Evolutionary conservation across 768 basidiomycete genomes (phyloP).

Genomic region (Pisolithus marmoratus): DNA sequence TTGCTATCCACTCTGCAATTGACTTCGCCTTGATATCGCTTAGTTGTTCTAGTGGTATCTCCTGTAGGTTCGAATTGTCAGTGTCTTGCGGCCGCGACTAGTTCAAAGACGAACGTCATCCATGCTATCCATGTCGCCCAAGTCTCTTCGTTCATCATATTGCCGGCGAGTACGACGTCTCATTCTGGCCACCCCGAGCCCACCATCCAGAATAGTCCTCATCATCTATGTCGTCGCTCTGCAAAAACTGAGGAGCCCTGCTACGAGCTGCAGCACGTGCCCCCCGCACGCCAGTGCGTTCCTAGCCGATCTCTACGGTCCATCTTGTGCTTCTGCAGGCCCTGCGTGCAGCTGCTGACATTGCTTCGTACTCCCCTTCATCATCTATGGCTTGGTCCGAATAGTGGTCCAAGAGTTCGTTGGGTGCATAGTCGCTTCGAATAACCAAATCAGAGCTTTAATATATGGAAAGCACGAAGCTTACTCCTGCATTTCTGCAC

Average conservation of each 20-base stretch:
- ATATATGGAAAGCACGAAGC: conserved; percentile 19
- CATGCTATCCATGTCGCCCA: conserved; percentile 86
- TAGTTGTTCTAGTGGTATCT: conserved; percentile 91
- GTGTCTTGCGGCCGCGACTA: not conserved
- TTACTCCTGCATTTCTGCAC: conserved; percentile 68
- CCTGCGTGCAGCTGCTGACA: conserved; percentile 67
- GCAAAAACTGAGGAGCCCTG: conserved; percentile 83
- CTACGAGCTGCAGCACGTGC: conserved; percentile 71
- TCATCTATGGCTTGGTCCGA: conserved; percentile 87
- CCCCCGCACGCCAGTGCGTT: conserved; percentile 60
- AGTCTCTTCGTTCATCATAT: conserved; percentile 88
- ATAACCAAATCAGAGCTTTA: conserved; percentile 6
- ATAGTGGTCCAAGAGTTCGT: conserved; percentile 80
- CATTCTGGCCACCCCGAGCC: conserved; percentile 62
- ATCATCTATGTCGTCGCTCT: conserved; percentile 75
- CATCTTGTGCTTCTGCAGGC: conserved; percentile 87
- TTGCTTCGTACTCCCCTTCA: conserved; percentile 58
- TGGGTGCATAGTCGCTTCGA: conserved; percentile 77
- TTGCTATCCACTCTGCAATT: conserved; percentile 96
- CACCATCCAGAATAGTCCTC: conserved; percentile 68
- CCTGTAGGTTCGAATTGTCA: conserved; percentile 42
- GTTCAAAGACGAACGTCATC: conserved; percentile 61
- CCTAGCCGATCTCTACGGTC: conserved; percentile 76
- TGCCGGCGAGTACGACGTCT: conserved; percentile 80
- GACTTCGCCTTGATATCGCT: conserved; percentile 98